Conservation (phyloP, 352 stramenopile genomes). For the Phytophthora sojae region DNA sequence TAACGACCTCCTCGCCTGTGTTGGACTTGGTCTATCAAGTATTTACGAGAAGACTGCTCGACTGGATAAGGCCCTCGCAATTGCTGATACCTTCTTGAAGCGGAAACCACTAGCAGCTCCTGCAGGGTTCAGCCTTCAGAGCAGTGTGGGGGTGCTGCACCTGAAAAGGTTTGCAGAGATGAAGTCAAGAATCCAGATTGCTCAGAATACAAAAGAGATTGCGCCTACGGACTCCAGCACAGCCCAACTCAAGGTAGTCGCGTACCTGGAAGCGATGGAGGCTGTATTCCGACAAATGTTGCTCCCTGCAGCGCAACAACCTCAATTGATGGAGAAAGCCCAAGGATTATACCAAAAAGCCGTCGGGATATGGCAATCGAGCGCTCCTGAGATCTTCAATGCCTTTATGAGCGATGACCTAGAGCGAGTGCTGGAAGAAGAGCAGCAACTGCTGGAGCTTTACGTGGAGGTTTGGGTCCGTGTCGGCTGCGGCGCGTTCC, state of each 20-base stretch:
- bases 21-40: conserved; percentile 59
- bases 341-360: conserved; percentile 68
- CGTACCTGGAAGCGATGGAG: conserved; percentile 66
- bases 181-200: conserved; percentile 67
- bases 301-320: conserved; percentile 27
- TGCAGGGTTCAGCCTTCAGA: background rate
- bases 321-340: conserved; percentile 56
- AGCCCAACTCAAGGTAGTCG: conserved; percentile 53
- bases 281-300: conserved; percentile 25
- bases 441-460: conserved; percentile 67
- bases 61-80: conserved; percentile 56
- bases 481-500: conserved; percentile 65
- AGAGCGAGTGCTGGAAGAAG: conserved; percentile 50
- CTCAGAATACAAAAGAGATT: conserved; percentile 78
- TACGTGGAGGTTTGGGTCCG: conserved; percentile 80
- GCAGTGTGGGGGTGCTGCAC: conserved; percentile 32
- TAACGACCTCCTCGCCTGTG: conserved; percentile 55
- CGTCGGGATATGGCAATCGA: conserved; percentile 54
- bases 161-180: conserved; percentile 76
- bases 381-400: conserved; percentile 42
- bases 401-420: conserved; percentile 31
- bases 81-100: conserved; percentile 70
- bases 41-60: conserved; percentile 57
- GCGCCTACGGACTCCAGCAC: conserved; percentile 45
- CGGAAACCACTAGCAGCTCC: conserved; percentile 32